These are phyloP conservation scores for Paramecium sexaurelia DNA, from an alignment of 73 alveolate genomes.

Conservation along the genomic window DNA sequence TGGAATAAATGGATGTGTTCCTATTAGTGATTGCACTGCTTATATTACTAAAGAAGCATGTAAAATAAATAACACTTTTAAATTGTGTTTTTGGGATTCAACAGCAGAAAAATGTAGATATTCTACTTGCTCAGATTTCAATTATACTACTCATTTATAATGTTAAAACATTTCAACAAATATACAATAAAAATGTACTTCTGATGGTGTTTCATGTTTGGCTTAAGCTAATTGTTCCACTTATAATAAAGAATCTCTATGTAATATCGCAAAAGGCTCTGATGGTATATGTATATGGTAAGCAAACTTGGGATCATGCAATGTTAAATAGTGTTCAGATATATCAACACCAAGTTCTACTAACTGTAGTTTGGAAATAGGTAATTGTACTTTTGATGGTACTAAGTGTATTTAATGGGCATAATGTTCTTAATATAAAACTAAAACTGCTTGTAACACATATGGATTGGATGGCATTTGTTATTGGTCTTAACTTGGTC, in stretches of 20 bases:
- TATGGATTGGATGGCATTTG: conserved; percentile 12
- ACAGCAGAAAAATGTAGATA: neutral
- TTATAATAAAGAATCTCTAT: neutral
- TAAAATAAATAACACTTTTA: neutral
- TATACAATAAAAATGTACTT: neutral
- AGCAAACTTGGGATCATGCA: neutral
- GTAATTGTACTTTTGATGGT: conserved; percentile 24
- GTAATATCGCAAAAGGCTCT: neutral
- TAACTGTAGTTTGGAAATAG: neutral
- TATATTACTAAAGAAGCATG: neutral
- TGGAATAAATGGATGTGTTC: neutral
- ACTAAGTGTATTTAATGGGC: neutral
- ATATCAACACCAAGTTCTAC: neutral
- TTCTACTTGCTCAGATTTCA: neutral
- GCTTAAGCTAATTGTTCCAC: neutral
- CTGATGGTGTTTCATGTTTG: conserved; percentile 32
- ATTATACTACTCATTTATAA: neutral
- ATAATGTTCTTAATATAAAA: neutral
- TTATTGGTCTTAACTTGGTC: neutral
- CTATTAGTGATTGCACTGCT: neutral
- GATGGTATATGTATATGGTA: neutral
- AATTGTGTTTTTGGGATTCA: neutral
- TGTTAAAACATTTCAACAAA: neutral
- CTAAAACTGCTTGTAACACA: conserved; percentile 2
- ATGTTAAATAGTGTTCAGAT: neutral